Evolutionary conservation across 148 eudicot genomes (phyloP).

Genomic region (Chenopodium berlandieri): DNA sequence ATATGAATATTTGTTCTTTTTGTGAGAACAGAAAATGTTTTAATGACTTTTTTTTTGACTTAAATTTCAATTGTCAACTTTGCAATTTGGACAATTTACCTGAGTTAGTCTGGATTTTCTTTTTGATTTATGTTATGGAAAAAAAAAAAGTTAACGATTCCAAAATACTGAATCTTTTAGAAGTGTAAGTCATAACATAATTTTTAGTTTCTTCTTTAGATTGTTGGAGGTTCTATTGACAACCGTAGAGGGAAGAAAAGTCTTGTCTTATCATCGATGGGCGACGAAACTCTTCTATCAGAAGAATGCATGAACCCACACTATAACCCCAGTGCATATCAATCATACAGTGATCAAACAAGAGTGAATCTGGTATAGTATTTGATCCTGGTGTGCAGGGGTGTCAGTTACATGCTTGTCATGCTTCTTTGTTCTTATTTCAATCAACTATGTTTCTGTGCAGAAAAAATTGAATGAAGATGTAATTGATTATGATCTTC

Average conservation of each 20-base stretch:
- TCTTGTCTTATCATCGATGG: slow-evolving; percentile 81
- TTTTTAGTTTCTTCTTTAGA: slow-evolving; percentile 21
- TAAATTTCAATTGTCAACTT: too few species aligned
- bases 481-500: slow-evolving; percentile 91
- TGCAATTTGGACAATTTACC: too few species aligned
- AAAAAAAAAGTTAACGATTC: not conserved
- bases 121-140: too few species aligned
- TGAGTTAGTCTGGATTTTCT: too few species aligned
- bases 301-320: slow-evolving; percentile 70
- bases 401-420: not conserved
- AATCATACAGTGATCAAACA: slow-evolving; percentile 75
- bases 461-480: slow-evolving; percentile 94
- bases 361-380: slow-evolving; percentile 70
- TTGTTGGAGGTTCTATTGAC: slow-evolving; percentile 56
- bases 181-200: not conserved
- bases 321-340: slow-evolving; percentile 58
- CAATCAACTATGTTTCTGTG: slow-evolving; percentile 15
- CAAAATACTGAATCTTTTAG: not conserved
- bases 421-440: slow-evolving; percentile 12
- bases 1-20: too few species aligned
- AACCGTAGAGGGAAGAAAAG: slow-evolving; percentile 85
- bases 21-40: too few species aligned
- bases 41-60: too few species aligned
- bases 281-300: slow-evolving; percentile 74
- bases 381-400: slow-evolving; percentile 14